Percentiles rank a stretch among this genome's conserved stretches.
phyloP scores from a whole-genome alignment of 2,329 filamentous ascomycete species.

The Sarocladiaceae sp. region DNA sequence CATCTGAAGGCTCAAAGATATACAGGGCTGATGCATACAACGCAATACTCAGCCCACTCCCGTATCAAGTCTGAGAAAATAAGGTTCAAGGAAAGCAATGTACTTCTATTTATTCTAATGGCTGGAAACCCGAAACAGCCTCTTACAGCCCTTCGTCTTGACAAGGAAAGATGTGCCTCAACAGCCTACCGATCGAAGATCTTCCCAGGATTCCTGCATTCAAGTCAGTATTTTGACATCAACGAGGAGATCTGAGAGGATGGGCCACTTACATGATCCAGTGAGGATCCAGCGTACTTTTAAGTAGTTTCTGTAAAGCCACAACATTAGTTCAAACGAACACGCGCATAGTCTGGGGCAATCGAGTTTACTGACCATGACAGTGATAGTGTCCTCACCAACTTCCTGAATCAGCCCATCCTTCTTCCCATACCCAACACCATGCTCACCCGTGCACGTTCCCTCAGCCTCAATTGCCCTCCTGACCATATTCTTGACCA shows the following conservation, averaged over 20 bases:
- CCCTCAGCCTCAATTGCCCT: constrained; percentile 80
- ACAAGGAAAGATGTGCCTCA: neutral
- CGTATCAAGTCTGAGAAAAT: too few relatives aligned
- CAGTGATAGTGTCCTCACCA: constrained; percentile 65
- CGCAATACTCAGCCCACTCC: too few relatives aligned
- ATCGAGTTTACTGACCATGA: constrained; percentile 54
- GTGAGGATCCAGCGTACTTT: neutral
- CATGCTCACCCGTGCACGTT: constrained; percentile 80
- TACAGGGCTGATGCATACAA: too few relatives aligned
- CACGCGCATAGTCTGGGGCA: too few relatives aligned
- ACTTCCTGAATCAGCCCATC: constrained; percentile 67
- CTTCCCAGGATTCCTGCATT: neutral
- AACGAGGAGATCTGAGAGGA: neutral
- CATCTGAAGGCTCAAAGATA: too few relatives aligned
- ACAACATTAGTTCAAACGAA: neutral
- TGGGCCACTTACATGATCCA: neutral
- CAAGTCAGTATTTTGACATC: neutral
- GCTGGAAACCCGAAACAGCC: too few relatives aligned
- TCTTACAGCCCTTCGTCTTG: neutral
- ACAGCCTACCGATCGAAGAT: neutral
- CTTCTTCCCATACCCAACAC: constrained; percentile 75
- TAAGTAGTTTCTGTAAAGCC: neutral
- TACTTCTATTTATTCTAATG: too few relatives aligned
- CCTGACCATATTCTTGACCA: constrained; percentile 76
- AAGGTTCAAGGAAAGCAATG: too few relatives aligned